Conservation (phyloP, 2,329 filamentous ascomycete genomes). For the Stachybotrys echinatus region DNA sequence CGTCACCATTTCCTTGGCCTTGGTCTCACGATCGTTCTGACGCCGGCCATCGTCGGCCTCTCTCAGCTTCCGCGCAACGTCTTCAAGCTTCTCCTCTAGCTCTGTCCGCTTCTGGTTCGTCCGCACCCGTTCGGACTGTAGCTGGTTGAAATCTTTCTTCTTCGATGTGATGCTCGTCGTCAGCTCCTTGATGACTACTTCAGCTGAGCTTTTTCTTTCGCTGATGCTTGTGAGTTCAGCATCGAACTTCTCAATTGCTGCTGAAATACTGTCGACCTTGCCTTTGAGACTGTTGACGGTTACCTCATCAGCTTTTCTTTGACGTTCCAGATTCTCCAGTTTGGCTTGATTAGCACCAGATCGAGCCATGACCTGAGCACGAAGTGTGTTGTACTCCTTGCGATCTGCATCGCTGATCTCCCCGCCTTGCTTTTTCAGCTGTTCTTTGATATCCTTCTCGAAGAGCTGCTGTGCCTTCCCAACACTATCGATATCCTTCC, state of each 20-base stretch:
- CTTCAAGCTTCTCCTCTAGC: constrained; percentile 84
- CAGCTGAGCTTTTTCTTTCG: constrained; percentile 61
- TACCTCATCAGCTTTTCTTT: constrained; percentile 86
- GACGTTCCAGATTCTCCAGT: constrained; percentile 79
- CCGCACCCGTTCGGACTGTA: constrained; percentile 77
- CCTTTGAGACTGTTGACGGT: constrained; percentile 85
- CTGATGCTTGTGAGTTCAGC: constrained; percentile 64
- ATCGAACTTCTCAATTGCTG: constrained; percentile 67
- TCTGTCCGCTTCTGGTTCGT: constrained; percentile 80
- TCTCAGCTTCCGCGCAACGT: constrained; percentile 72
- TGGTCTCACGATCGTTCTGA: constrained; percentile 75
- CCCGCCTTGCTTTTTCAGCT: constrained; percentile 79
- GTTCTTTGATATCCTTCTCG: constrained; percentile 80
- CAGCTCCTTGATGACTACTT: constrained; percentile 60
- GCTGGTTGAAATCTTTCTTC: constrained; percentile 83
- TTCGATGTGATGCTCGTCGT: constrained; percentile 75
- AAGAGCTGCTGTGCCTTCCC: constrained; percentile 86
- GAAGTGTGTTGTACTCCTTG: constrained; percentile 82
- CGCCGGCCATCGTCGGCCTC: constrained; percentile 82
- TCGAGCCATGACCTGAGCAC: constrained; percentile 77
- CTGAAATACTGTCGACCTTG: constrained; percentile 75
- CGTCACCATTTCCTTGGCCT: constrained; percentile 76
- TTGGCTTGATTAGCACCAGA: constrained; percentile 77
- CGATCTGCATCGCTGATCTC: constrained; percentile 81
- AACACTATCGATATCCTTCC: constrained; percentile 77